Evolutionary conservation across 78 protist species (phyloP).

Genomic region (Cyanophora paradoxa): DNA sequence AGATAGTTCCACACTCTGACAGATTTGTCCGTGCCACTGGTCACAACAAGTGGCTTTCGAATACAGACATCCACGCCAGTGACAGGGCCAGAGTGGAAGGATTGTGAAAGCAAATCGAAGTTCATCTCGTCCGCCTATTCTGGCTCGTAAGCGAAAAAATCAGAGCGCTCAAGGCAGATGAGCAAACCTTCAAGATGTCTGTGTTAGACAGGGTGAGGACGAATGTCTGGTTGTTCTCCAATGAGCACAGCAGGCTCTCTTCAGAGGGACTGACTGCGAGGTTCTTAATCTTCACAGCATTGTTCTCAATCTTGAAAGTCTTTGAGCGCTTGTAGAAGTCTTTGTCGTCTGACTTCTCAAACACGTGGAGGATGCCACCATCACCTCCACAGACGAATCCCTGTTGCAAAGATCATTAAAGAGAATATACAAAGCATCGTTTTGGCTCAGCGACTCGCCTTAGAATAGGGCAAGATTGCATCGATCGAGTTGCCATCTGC

Average conservation of each 20-base stretch:
- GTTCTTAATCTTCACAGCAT: background rate
- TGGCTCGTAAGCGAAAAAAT: background rate
- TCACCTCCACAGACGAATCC: slow-evolving; percentile 14
- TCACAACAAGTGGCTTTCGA: slow-evolving; percentile 59
- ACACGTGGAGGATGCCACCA: slow-evolving; percentile 21
- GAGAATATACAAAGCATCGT: no score
- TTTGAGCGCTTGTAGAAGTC: background rate
- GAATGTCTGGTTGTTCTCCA: slow-evolving; percentile 23
- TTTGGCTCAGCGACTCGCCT: no score
- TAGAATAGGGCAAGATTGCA: slow-evolving; percentile 2
- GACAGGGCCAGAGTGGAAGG: slow-evolving; percentile 16
- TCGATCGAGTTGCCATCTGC: slow-evolving; percentile 25
- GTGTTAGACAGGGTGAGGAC: slow-evolving; percentile 29
- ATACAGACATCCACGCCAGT: slow-evolving; percentile 50
- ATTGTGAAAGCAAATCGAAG: slow-evolving; percentile 1
- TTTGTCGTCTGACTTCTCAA: slow-evolving; percentile 34
- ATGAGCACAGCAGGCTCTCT: slow-evolving; percentile 28
- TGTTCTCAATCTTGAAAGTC: slow-evolving; percentile 7
- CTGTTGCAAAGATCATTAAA: no score
- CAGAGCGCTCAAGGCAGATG: background rate
- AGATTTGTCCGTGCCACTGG: slow-evolving; percentile 35
- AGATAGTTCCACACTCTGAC: slow-evolving; percentile 49
- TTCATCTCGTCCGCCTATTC: slow-evolving; percentile 6
- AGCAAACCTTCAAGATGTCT: slow-evolving; percentile 14
- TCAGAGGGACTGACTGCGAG: slow-evolving; percentile 40